Percentiles rank a stretch among this genome's conserved stretches.
phyloP scores from a whole-genome alignment of 805 yeast genomes.

The Lipomyces mesembrius region DNA sequence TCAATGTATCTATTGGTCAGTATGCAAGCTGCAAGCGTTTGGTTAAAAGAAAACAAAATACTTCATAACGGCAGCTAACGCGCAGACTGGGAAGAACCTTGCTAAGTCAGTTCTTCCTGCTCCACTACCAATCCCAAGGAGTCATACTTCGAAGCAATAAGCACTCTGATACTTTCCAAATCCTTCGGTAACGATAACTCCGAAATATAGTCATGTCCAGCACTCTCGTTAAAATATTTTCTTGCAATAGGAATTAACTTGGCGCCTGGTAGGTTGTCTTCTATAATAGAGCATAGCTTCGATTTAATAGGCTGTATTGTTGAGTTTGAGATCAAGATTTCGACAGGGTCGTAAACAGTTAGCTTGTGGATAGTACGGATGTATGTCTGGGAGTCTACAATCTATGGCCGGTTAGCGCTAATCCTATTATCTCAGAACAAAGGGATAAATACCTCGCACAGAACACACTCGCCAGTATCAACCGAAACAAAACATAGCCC shows the following conservation, averaged over 20 bases:
- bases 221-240: constrained; percentile 40
- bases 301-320: constrained; percentile 43
- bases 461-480: constrained; percentile 48
- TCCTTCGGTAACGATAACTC: constrained; percentile 38
- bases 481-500: constrained; percentile 51
- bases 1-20: constrained; percentile 37
- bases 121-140: not conserved
- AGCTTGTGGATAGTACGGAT: constrained; percentile 53
- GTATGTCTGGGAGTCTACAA: constrained; percentile 53
- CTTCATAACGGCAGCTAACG: constrained; percentile 46
- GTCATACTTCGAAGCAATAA: constrained; percentile 42
- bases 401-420: not conserved
- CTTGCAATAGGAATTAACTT: constrained; percentile 42
- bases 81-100: constrained; percentile 43
- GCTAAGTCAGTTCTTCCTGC: not conserved
- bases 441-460: constrained; percentile 42
- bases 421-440: constrained; percentile 18
- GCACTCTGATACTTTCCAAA: constrained; percentile 39
- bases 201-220: constrained; percentile 41
- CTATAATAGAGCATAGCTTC: constrained; percentile 48
- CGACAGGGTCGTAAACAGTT: constrained; percentile 46
- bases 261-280: constrained; percentile 44
- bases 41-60: not conserved
- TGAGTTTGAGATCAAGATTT: constrained; percentile 46
- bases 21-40: not conserved